Conservation (phyloP, 495 filamentous ascomycete genomes). For the Annulohypoxylon moriforme region DNA sequence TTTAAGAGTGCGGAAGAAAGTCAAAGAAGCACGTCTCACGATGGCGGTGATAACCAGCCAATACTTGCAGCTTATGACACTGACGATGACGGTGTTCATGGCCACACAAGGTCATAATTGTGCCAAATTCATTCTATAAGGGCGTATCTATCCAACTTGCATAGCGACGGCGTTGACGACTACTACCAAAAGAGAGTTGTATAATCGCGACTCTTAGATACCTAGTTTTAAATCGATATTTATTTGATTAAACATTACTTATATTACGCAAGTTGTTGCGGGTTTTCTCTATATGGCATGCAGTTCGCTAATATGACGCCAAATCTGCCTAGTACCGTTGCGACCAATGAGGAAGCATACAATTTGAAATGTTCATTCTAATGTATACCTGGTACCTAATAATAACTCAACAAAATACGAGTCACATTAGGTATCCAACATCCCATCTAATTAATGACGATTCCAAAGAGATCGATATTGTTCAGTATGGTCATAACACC, state of each 20-base stretch:
- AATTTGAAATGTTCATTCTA: neutral
- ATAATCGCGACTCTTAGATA: neutral
- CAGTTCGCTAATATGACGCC: constrained; percentile 10
- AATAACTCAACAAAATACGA: neutral
- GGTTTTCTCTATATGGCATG: constrained; percentile 5
- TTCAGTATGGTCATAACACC: neutral
- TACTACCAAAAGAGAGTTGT: neutral
- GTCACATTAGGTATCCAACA: neutral
- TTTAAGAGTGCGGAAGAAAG: constrained; percentile 53
- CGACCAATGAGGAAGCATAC: neutral
- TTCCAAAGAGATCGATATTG: neutral
- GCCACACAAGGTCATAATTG: constrained; percentile 16
- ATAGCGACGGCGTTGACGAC: constrained; percentile 42
- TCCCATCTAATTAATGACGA: neutral
- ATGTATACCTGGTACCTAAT: neutral
- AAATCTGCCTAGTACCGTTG: neutral
- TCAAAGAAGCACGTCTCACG: constrained; percentile 23
- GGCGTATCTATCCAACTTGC: constrained; percentile 43
- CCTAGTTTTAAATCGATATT: neutral
- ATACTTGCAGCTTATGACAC: constrained; percentile 52
- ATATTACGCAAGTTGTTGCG: neutral
- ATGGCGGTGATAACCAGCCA: constrained; percentile 44
- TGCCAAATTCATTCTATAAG: neutral
- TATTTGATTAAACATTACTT: constrained; percentile 21
- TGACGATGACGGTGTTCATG: constrained; percentile 24